These are phyloP conservation scores for Circinella minor DNA, from an alignment of 371 early-diverging fungal species.

Conservation along the genomic window DNA sequence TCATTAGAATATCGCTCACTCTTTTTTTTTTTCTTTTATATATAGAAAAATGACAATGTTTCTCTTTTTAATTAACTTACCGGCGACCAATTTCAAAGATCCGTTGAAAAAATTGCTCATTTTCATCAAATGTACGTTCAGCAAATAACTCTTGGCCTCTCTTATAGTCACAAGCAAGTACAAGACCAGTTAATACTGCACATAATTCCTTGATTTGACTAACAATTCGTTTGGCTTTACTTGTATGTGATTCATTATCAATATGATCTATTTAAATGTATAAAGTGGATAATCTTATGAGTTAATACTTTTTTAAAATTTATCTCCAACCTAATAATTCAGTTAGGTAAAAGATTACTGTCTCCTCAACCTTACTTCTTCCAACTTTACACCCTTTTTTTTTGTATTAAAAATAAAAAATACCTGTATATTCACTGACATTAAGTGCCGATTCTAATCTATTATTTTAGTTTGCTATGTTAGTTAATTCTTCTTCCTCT, in stretches of 20 bases:
- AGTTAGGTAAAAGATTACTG: too few species aligned
- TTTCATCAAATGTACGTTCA: slow-evolving; percentile 83
- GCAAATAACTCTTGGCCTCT: slow-evolving; percentile 89
- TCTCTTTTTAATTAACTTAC: slow-evolving; percentile 12
- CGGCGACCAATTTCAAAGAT: slow-evolving; percentile 96
- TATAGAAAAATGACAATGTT: too few species aligned
- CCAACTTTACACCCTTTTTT: neutral
- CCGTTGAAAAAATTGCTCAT: slow-evolving; percentile 85
- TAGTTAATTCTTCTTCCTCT: slow-evolving; percentile 4
- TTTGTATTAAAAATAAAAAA: neutral
- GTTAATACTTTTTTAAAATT: too few species aligned
- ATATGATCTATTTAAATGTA: slow-evolving; percentile 87
- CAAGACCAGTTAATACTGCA: slow-evolving; percentile 89
- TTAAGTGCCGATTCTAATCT: slow-evolving; percentile 89
- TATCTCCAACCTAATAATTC: too few species aligned
- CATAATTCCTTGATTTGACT: slow-evolving; percentile 95
- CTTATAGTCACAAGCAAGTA: slow-evolving; percentile 82
- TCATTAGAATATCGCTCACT: neutral
- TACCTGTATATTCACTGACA: slow-evolving; percentile 76
- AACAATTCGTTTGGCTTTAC: slow-evolving; percentile 90
- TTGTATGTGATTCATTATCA: slow-evolving; percentile 83
- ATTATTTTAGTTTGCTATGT: neutral
- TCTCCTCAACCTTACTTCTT: too few species aligned
- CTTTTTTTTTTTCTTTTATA: neutral
- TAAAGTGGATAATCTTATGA: neutral